Conservation (phyloP, 1,139 yeast genomes). For the Debaryomycetaceae sp. region DNA sequence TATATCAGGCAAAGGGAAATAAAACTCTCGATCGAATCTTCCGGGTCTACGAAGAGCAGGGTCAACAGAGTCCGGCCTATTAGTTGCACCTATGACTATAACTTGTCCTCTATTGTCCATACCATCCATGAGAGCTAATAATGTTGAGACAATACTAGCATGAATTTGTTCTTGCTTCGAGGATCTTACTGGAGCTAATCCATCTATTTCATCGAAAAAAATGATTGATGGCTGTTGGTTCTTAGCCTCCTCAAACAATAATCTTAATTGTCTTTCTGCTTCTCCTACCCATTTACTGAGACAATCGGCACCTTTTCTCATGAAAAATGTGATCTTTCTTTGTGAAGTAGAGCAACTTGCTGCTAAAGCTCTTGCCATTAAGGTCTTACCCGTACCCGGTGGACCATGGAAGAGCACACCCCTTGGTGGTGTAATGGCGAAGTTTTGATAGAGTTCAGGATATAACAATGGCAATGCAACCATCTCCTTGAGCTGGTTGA, state of each 20-base stretch:
- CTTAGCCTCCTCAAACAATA: slow-evolving; percentile 92
- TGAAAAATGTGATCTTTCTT: slow-evolving; percentile 87
- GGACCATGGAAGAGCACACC: slow-evolving; percentile 99
- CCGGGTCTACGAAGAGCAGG: slow-evolving; percentile 98
- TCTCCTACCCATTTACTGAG: slow-evolving; percentile 99
- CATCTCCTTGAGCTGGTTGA: slow-evolving; percentile 94
- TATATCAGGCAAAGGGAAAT: slow-evolving; percentile 87
- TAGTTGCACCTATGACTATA: slow-evolving; percentile 96
- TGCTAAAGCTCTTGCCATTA: slow-evolving; percentile 97
- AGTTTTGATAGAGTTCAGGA: slow-evolving; percentile 90
- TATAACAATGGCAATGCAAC: slow-evolving; percentile 88
- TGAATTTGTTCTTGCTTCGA: slow-evolving; percentile 97
- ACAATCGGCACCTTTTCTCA: slow-evolving; percentile 99
- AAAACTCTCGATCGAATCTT: slow-evolving; percentile 93
- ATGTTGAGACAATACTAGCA: slow-evolving; percentile 93
- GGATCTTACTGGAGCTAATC: slow-evolving; percentile 95
- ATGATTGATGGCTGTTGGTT: slow-evolving; percentile 95
- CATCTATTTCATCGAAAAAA: slow-evolving; percentile 96
- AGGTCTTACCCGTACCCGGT: slow-evolving; percentile 98
- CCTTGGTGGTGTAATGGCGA: slow-evolving; percentile 92
- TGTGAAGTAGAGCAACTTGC: slow-evolving; percentile 85
- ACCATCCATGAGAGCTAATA: slow-evolving; percentile 96
- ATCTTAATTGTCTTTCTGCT: slow-evolving; percentile 89
- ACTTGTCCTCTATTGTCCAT: slow-evolving; percentile 98
- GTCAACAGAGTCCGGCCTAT: slow-evolving; percentile 95